Base-by-base conservation (phyloP, 2,329 filamentous ascomycete species). In the Cladosporium sp. region DNA sequence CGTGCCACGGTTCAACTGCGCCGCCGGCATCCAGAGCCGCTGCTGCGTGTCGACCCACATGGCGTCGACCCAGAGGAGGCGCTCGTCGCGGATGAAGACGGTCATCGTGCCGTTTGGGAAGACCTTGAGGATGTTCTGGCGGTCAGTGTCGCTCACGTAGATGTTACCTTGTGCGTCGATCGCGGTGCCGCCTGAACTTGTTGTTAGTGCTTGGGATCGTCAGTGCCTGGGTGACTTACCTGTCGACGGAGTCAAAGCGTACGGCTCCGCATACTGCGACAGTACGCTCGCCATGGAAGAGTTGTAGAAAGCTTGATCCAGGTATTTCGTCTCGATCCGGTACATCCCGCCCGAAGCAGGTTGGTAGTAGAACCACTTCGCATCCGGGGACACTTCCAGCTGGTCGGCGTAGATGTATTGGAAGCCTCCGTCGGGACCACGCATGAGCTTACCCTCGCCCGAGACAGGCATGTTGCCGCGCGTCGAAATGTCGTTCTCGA, bases 341-440 rank as follows among this genome's bases (percentile, higher is more conserved):
- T 54, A 67, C 55, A 73, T 56, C 2, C 68, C 65, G 10, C 70
- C 70, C 41, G 58, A 66, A 3, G 61, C 59, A 7, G 70, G 68
- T 51, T 72, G 68, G 51, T 69, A 72, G 57, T 72, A 72, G 38
- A 67, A 61, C 34, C 62, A 71, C 16, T 63, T 57, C 2, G 65
- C 68, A 42, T 71, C 65, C 1, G 70, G 69, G 0, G 66, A 70
- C 5, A 72, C 68, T 57, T 72, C 70, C n/a, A 68, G 63, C 49
- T 72, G 69, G 52, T 71, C 69, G 16, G 66, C 63, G 19, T 66
- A 63, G 44, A 67, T 56, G 53, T 62, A 64, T 9, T 54, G 38
- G 14, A 61, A 59, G 9, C 59, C 58, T 8, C 56, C 61, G 4
- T 54, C 54, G 1, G 59, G 53, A 2, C 52, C 48, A 14, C 58